A percentile compares a stretch with the other conserved stretches of the same genome.
These are phyloP conservation scores for Prototheca cutis DNA, from an alignment of 163 green algal genomes.

Conservation along the genomic window DNA sequence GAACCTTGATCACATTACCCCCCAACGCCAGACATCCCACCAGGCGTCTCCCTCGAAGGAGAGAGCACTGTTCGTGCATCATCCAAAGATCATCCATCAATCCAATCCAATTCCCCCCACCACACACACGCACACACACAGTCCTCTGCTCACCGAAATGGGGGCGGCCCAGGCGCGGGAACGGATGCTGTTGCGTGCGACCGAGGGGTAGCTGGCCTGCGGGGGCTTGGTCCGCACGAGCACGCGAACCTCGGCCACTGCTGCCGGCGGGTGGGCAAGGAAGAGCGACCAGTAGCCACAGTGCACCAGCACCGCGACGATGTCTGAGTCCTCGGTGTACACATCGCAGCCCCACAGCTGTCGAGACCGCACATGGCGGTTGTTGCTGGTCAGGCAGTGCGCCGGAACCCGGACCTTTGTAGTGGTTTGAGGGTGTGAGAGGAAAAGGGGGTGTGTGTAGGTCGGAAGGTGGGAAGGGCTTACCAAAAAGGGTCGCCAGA, in stretches of 20 bases:
- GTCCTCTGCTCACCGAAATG: constrained; percentile 18
- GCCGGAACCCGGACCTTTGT: constrained; percentile 36
- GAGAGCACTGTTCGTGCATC: no score
- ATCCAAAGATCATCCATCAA: no score
- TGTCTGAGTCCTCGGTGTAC: constrained; percentile 89
- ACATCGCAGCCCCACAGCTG: constrained; percentile 89
- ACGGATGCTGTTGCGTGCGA: constrained; percentile 62
- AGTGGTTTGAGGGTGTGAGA: no score
- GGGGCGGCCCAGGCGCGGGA: constrained; percentile 60
- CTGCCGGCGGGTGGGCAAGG: constrained; percentile 31
- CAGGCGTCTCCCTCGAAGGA: no score
- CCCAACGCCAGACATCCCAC: no score
- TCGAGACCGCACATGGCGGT: constrained; percentile 51
- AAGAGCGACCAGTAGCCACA: constrained; percentile 61
- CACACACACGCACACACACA: no score
- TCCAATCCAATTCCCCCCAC: no score
- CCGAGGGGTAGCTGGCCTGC: constrained; percentile 45
- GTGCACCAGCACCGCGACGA: constrained; percentile 92
- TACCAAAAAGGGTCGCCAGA: not conserved
- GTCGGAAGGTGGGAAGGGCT: not conserved
- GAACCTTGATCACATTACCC: no score
- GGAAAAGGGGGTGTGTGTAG: not conserved
- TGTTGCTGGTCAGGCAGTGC: constrained; percentile 30
- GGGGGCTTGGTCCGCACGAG: constrained; percentile 44
- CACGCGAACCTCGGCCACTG: constrained; percentile 47